Evolutionary conservation across 805 yeast species (phyloP).

Genomic region (Yamadazyma olivae): DNA sequence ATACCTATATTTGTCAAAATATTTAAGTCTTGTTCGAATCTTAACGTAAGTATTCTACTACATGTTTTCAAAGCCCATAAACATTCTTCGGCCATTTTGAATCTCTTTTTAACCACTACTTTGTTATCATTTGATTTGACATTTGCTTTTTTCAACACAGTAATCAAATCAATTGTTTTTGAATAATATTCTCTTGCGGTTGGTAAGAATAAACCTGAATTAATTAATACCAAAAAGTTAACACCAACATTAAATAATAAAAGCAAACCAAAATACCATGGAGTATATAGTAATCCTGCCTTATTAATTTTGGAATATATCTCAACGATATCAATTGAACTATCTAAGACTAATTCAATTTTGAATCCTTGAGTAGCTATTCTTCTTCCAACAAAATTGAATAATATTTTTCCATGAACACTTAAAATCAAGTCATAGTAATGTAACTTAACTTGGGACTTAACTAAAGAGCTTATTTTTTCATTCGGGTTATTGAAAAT

Average conservation of each 20-base stretch:
- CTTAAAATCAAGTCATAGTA: slow-evolving; percentile 34
- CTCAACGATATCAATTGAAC: slow-evolving; percentile 28
- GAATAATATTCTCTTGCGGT: slow-evolving; percentile 23
- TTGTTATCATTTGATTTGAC: slow-evolving; percentile 29
- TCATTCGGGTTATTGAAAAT: slow-evolving; percentile 14
- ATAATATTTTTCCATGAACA: slow-evolving; percentile 33
- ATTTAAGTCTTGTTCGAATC: slow-evolving; percentile 40
- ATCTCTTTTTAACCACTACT: slow-evolving; percentile 28
- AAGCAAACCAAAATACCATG: slow-evolving; percentile 53
- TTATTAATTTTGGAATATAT: slow-evolving; percentile 26
- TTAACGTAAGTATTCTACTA: slow-evolving; percentile 47
- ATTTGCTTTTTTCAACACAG: slow-evolving; percentile 23
- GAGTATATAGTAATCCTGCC: slow-evolving; percentile 31
- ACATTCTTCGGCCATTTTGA: slow-evolving; percentile 56
- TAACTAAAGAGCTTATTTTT: slow-evolving; percentile 19
- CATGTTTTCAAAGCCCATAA: slow-evolving; percentile 60
- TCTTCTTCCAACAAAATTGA: slow-evolving; percentile 31
- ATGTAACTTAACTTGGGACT: slow-evolving; percentile 36
- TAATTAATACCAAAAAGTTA: slow-evolving; percentile 38
- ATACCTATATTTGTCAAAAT: slow-evolving; percentile 41
- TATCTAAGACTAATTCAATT: slow-evolving; percentile 25
- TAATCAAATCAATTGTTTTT: slow-evolving; percentile 22
- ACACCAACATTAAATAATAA: slow-evolving; percentile 45
- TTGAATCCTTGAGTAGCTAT: slow-evolving; percentile 26
- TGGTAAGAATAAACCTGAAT: slow-evolving; percentile 33